Evolutionary conservation across 164 flowering plant genomes (phyloP), one percentile per base, ranked within the genome.

Genomic region (Piper longum): DNA sequence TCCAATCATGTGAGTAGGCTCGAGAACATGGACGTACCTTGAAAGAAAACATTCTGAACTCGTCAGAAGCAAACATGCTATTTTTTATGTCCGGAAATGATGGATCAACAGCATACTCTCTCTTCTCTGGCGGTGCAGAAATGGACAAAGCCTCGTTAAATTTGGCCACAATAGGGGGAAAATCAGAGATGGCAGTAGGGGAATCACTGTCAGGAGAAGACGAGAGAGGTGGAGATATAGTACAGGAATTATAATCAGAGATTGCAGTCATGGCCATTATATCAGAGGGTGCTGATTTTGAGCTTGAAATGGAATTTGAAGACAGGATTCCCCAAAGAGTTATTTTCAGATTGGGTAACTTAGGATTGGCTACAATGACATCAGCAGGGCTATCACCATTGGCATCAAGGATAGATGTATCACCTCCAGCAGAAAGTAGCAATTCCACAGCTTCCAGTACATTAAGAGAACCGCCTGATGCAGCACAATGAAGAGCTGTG

Each of bases 11-110:
- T 2, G 98, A 79, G 62, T 89, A 87, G 0, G 96, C 98, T 64
- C 98, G 78, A 0, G 98, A 87, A 69, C 98, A 92, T 39, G 96
- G 96, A 80, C 82, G 86, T 69, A 92, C 85, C 86, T 92, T 92
- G 80, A 92, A 92, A 45, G 77, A 75, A 59, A 80, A 92, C 96
- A 92, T 92, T 73, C 98, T 74, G 67, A 92, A 92, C 64, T 92
- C 98, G 76, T 92, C 98, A 0, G 87, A 78, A 2, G 90, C 85
- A 26, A 26, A 26, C 36, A 26, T 26, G 36, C 36, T 26, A 26
- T 26, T 26, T 26, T 26, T 26, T 26, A 57, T 87, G 58, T 91
- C 98, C 2, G 98, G 98, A 60, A 91, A 48, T 2, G 90, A 74
- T 0, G 78, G 70, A 71, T 85, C 93, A 57, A 83, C 18, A 0